A percentile compares a stretch with the other conserved stretches of the same genome.
These are phyloP conservation scores for Suhomyces chickasaworum DNA, from an alignment of 1,139 yeast species.

Conservation along the genomic window DNA sequence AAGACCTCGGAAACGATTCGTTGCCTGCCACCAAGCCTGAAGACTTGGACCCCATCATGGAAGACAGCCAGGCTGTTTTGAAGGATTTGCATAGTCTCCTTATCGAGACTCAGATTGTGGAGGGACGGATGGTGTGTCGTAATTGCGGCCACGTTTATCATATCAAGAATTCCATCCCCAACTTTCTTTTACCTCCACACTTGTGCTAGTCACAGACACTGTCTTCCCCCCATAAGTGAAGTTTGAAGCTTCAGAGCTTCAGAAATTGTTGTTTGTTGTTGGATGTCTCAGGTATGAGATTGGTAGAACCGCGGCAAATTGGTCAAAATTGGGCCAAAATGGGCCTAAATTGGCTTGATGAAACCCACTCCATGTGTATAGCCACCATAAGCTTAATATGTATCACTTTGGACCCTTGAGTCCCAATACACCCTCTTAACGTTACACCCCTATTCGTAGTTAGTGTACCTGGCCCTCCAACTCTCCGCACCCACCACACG, in stretches of 20 bases:
- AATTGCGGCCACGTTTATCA: slow-evolving; percentile 86
- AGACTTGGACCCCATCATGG: slow-evolving; percentile 52
- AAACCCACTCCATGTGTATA: not conserved
- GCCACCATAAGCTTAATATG: not conserved
- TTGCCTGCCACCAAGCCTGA: slow-evolving; percentile 71
- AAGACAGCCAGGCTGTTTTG: slow-evolving; percentile 63
- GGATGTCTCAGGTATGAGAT: not conserved
- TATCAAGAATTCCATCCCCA: slow-evolving; percentile 92
- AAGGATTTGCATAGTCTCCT: slow-evolving; percentile 76
- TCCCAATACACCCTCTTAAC: not conserved
- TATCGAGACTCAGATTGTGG: slow-evolving; percentile 79
- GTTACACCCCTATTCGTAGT: not conserved
- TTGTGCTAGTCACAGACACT: slow-evolving; percentile 31
- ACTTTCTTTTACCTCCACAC: slow-evolving; percentile 93
- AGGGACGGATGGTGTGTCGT: slow-evolving; percentile 87
- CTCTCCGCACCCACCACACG: not conserved
- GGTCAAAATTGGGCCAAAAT: not conserved
- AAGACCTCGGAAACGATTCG: slow-evolving; percentile 67
- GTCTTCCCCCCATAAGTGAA: not conserved
- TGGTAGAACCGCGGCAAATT: not conserved
- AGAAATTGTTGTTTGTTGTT: not conserved
- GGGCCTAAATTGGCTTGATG: not conserved
- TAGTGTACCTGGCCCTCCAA: not conserved
- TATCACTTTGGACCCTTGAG: not conserved
- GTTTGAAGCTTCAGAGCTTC: not conserved